phyloP scores from a whole-genome alignment of 768 basidiomycete genomes.

The Lentinula guzmanii region DNA sequence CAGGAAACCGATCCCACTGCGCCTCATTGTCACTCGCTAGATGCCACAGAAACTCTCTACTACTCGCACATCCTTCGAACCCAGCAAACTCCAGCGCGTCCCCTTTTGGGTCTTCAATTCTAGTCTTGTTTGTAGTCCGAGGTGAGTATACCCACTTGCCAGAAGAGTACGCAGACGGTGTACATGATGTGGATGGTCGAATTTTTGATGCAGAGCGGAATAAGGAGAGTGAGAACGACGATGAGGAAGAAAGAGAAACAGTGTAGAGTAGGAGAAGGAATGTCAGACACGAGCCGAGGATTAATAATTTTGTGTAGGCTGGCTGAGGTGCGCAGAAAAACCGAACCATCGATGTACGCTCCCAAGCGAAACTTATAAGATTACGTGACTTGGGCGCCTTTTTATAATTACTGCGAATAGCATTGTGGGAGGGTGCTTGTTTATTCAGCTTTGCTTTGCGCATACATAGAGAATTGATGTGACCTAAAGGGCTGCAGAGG shows the following conservation, averaged over 20 bases:
- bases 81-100: slow-evolving; percentile 33
- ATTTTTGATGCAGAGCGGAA: not conserved
- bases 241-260: not conserved
- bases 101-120: not conserved
- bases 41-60: slow-evolving; percentile 61
- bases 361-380: no score
- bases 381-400: no score
- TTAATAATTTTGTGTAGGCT: not conserved
- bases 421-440: no score
- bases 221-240: not conserved
- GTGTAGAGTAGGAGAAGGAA: not conserved
- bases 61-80: slow-evolving; percentile 56
- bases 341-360: not conserved
- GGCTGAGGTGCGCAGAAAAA: not conserved
- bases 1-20: slow-evolving; percentile 42
- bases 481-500: no score
- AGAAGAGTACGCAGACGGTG: not conserved
- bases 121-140: slow-evolving; percentile 1
- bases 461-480: no score
- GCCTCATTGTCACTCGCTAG: slow-evolving; percentile 39
- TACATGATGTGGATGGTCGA: not conserved
- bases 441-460: no score
- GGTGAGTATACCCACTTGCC: slow-evolving; percentile 4
- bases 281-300: not conserved
- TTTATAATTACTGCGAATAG: no score